These are phyloP conservation scores for Calonectria crousiana DNA, from an alignment of 2,329 filamentous ascomycete genomes.

Conservation along the genomic window DNA sequence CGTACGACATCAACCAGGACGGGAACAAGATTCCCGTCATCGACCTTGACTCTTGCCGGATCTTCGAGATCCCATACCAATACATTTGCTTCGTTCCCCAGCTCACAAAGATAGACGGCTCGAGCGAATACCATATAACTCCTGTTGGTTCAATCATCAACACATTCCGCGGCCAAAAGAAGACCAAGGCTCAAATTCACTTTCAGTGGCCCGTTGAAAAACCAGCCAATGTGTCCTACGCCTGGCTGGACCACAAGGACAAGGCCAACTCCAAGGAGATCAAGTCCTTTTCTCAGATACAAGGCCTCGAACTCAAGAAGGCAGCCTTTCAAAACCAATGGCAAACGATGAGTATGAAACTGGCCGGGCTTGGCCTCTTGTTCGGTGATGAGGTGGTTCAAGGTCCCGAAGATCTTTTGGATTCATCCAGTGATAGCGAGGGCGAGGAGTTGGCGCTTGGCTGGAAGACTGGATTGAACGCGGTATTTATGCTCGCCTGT, in stretches of 20 bases:
- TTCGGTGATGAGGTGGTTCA: slow-evolving; percentile 28
- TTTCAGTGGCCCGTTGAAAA: slow-evolving; percentile 25
- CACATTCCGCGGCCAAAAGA: slow-evolving; percentile 19
- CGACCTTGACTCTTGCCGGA: slow-evolving; percentile 25
- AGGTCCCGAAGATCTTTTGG: slow-evolving; percentile 3
- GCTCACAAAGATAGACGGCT: slow-evolving; percentile 9
- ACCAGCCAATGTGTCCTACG: slow-evolving; percentile 24
- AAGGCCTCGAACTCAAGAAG: neutral
- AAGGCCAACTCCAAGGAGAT: slow-evolving; percentile 19
- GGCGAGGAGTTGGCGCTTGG: slow-evolving; percentile 23
- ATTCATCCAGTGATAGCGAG: slow-evolving; percentile 26
- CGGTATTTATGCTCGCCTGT: slow-evolving; percentile 7
- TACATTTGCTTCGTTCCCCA: slow-evolving; percentile 36
- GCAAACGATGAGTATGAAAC: slow-evolving; percentile 23
- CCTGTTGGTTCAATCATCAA: slow-evolving; percentile 20
- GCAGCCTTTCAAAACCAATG: slow-evolving; percentile 29
- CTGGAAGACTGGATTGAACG: slow-evolving; percentile 19
- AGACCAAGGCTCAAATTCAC: slow-evolving; percentile 27
- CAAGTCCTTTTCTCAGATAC: slow-evolving; percentile 14
- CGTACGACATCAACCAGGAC: slow-evolving; percentile 10
- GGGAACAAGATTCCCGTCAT: slow-evolving; percentile 31
- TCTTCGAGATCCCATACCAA: slow-evolving; percentile 28
- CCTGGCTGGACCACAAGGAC: slow-evolving; percentile 28
- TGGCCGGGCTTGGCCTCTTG: slow-evolving; percentile 25
- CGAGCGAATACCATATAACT: slow-evolving; percentile 19